A percentile compares a stretch with the other conserved stretches of the same genome.
Conservation (phyloP, 2,329 filamentous ascomycete species). For the Colletotrichum sp. region DNA sequence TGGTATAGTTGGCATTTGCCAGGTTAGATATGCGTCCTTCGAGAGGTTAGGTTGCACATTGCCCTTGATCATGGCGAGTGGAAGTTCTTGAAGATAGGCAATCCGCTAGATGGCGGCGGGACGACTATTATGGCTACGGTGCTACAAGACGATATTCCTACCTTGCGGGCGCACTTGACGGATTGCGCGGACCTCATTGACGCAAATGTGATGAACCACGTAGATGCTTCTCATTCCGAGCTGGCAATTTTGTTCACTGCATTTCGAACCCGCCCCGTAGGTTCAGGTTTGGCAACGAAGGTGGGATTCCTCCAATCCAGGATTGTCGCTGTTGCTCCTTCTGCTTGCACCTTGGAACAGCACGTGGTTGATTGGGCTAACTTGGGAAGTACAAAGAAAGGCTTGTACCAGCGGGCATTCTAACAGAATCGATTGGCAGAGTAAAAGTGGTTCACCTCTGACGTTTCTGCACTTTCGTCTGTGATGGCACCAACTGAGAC, state of each 20-base stretch:
- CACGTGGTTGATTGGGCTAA: not conserved
- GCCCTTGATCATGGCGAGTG: not conserved
- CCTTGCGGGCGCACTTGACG: not conserved
- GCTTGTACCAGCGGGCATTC: not conserved
- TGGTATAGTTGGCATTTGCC: not conserved
- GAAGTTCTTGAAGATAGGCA: not conserved
- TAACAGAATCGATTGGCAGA: not conserved
- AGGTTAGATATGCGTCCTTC: not conserved
- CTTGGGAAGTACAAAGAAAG: not conserved
- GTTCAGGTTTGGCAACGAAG: not conserved
- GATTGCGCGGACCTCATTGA: not conserved
- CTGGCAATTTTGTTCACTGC: not conserved
- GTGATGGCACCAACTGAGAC: not conserved
- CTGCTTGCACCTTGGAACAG: not conserved
- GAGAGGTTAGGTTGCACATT: not conserved
- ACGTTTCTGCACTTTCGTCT: not conserved
- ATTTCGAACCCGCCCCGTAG: not conserved
- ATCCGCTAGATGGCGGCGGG: not conserved
- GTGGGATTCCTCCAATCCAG: not conserved
- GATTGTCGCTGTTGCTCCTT: not conserved
- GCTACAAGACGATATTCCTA: not conserved
- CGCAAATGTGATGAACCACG: not conserved
- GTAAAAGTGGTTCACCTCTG: not conserved
- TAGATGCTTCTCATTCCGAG: not conserved
- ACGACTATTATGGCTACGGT: not conserved